Percentiles rank a stretch among this genome's conserved stretches.
phyloP scores from a whole-genome alignment of 768 basidiomycete species.

The Leccinum rimulosum region DNA sequence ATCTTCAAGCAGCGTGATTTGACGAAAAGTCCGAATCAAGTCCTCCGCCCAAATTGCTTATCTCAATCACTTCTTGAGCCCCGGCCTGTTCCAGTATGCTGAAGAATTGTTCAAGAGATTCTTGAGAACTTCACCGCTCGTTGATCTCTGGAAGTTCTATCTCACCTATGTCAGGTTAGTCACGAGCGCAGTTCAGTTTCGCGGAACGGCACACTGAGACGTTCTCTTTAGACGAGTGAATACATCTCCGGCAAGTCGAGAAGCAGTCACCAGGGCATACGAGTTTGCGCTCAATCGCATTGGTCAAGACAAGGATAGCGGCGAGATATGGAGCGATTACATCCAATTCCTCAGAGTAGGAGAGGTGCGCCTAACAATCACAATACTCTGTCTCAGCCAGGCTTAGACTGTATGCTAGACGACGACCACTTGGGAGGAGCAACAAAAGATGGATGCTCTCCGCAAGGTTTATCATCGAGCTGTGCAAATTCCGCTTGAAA shows the following conservation, averaged over 20 bases:
- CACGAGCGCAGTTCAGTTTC: slow-evolving; percentile 8
- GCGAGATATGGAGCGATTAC: slow-evolving; percentile 92
- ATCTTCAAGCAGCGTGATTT: slow-evolving; percentile 24
- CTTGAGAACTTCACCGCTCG: slow-evolving; percentile 79
- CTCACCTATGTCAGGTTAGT: slow-evolving; percentile 87
- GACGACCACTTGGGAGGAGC: slow-evolving; percentile 89
- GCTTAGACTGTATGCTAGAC: slow-evolving; percentile 38
- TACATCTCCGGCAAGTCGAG: slow-evolving; percentile 62
- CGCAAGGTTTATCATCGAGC: slow-evolving; percentile 92
- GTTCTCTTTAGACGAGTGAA: slow-evolving; percentile 58
- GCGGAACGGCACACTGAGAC: slow-evolving; percentile 11
- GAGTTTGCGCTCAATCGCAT: slow-evolving; percentile 90
- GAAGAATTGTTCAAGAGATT: slow-evolving; percentile 90
- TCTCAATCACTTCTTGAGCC: slow-evolving; percentile 71
- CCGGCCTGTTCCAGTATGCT: slow-evolving; percentile 67
- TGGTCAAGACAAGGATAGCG: slow-evolving; percentile 89
- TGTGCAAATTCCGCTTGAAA: slow-evolving; percentile 91
- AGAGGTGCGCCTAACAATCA: slow-evolving; percentile 51
- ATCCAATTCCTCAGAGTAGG: slow-evolving; percentile 83
- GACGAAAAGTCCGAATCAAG: slow-evolving; percentile 40
- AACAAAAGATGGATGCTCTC: slow-evolving; percentile 91
- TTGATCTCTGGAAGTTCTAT: slow-evolving; percentile 92
- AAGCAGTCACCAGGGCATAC: slow-evolving; percentile 82
- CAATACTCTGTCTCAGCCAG: not conserved
- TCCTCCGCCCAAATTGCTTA: slow-evolving; percentile 83